Evolutionary conservation across 257 asterid species (phyloP).

Genomic region (Nicotiana tomentosiformis): DNA sequence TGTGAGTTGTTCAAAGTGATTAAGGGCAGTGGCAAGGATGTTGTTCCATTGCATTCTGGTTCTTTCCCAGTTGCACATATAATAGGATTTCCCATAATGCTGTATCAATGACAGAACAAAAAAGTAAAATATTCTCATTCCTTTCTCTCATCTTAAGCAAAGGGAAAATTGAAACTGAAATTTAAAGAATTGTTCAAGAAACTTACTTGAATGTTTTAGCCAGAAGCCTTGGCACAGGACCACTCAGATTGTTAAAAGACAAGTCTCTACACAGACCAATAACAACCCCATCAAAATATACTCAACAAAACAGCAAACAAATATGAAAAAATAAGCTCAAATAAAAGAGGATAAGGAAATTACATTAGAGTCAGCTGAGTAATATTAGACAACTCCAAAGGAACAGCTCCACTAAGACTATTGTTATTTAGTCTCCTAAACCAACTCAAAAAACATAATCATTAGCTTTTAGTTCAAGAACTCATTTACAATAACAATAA

Average conservation of each 20-base stretch:
- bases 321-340: not conserved
- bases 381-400: conserved; percentile 62
- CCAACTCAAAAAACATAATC: conserved; percentile 2
- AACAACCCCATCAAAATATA: conserved; percentile 8
- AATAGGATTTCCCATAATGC: conserved; percentile 82
- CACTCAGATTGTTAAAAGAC: conserved; percentile 91
- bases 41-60: conserved; percentile 72
- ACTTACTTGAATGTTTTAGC: conserved; percentile 82
- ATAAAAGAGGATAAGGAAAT: conserved; percentile 21
- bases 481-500: not conserved
- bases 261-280: conserved; percentile 49
- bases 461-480: not conserved
- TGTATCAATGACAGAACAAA: conserved; percentile 12
- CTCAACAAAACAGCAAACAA: conserved; percentile 1
- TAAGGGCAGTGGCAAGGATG: conserved; percentile 52
- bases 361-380: conserved; percentile 78
- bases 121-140: not conserved
- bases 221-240: conserved; percentile 73
- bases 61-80: conserved; percentile 87
- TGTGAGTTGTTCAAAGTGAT: conserved; percentile 44
- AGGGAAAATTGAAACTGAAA: not conserved
- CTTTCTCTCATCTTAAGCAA: not conserved
- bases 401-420: conserved; percentile 74
- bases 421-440: conserved; percentile 88
- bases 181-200: conserved; percentile 2